These are phyloP conservation scores for Bruguiera sexangula DNA, from an alignment of 345 rosid genomes.

Conservation along the genomic window DNA sequence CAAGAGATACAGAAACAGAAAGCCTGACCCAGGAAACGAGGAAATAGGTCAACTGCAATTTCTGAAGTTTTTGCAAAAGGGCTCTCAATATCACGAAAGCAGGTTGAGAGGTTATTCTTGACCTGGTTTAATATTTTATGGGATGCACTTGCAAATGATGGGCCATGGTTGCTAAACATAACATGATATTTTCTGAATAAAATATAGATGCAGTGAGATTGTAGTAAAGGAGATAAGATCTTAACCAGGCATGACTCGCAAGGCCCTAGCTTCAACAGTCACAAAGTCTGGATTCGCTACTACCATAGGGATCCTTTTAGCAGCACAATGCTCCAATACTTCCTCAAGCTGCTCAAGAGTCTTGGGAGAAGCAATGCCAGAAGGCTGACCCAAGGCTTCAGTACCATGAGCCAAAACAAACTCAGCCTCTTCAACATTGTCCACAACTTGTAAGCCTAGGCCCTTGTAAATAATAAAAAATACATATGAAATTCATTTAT, in stretches of 20 bases:
- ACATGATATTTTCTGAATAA: neutral
- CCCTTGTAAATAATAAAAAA: conserved; percentile 38
- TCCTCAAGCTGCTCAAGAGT: conserved; percentile 70
- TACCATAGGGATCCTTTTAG: conserved; percentile 75
- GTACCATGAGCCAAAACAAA: conserved; percentile 88
- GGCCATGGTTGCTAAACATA: neutral
- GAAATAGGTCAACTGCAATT: too few species aligned
- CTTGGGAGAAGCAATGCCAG: conserved; percentile 54
- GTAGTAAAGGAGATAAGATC: conserved; percentile 16
- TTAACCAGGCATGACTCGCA: conserved; percentile 86
- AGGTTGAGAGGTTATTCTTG: too few species aligned
- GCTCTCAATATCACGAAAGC: too few species aligned
- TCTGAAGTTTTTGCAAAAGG: too few species aligned
- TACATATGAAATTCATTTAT: neutral
- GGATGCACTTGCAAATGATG: neutral
- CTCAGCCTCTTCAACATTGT: conserved; percentile 75
- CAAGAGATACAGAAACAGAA: too few species aligned
- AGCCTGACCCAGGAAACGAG: too few species aligned
- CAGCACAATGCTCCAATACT: conserved; percentile 67
- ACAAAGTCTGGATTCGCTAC: conserved; percentile 95
- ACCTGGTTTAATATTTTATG: too few species aligned
- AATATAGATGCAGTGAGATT: neutral
- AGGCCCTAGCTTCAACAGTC: conserved; percentile 83
- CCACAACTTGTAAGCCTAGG: conserved; percentile 67
- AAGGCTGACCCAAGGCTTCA: conserved; percentile 78